These are phyloP conservation scores for Glebionis coronaria DNA, from an alignment of 129 eudicot species.

Conservation along the genomic window DNA sequence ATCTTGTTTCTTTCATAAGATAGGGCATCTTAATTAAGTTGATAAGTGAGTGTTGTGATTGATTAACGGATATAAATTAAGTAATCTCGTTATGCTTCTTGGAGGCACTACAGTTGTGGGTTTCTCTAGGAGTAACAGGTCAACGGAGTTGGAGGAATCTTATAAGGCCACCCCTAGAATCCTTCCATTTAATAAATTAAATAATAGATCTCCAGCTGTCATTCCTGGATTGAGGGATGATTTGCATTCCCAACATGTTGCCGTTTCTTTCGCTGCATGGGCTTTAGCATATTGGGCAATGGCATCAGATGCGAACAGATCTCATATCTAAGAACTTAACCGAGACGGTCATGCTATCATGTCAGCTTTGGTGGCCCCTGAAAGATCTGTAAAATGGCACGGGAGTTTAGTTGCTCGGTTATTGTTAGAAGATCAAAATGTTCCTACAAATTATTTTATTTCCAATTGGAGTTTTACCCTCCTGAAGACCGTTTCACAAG, in stretches of 20 bases:
- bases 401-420: conserved; percentile 89
- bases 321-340: conserved; percentile 91
- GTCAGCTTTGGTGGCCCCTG: conserved; percentile 89
- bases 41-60: too few species aligned
- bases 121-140: conserved; percentile 53
- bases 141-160: conserved; percentile 46
- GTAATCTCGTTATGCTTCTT: conserved; percentile 3
- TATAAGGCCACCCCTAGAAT: conserved; percentile 24
- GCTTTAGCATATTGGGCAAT: conserved; percentile 98
- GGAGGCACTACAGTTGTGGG: conserved; percentile 92
- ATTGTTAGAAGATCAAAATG: conserved; percentile 71
- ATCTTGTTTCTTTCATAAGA: too few species aligned
- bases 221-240: conserved; percentile 99
- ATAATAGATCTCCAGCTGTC: conserved; percentile 45
- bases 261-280: conserved; percentile 99
- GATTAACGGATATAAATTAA: too few species aligned
- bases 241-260: conserved; percentile 94
- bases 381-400: conserved; percentile 97
- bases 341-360: conserved; percentile 87
- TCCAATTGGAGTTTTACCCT: conserved; percentile 87
- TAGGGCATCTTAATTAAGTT: too few species aligned
- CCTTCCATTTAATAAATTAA: conserved; percentile 43
- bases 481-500: conserved; percentile 78
- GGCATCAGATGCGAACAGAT: conserved; percentile 86
- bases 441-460: conserved; percentile 68